Percentiles rank a stretch among this genome's conserved stretches.
phyloP scores from a whole-genome alignment of 768 basidiomycete genomes.

The Paxillus involutus region DNA sequence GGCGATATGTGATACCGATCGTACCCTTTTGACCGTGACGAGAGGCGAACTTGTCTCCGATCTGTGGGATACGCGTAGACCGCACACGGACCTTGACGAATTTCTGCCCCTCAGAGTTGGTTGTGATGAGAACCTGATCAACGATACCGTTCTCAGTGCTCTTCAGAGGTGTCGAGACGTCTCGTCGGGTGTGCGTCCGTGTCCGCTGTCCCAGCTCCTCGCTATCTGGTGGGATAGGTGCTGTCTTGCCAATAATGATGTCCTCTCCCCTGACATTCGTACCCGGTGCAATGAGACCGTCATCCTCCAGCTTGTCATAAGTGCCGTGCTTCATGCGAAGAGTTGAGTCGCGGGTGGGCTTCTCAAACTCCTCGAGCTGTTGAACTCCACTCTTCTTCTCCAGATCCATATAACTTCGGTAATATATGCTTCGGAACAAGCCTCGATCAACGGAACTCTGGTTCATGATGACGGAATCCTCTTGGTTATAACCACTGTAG shows the following conservation, averaged over 20 bases:
- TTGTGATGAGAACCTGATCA: slow-evolving; percentile 95
- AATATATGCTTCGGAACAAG: slow-evolving; percentile 97
- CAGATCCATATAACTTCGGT: slow-evolving; percentile 96
- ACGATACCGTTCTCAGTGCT: slow-evolving; percentile 98
- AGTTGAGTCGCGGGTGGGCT: slow-evolving; percentile 89
- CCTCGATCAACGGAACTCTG: slow-evolving; percentile 98
- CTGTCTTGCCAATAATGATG: slow-evolving; percentile 99
- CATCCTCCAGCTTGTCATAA: slow-evolving; percentile 97
- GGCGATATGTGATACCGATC: slow-evolving; percentile 98
- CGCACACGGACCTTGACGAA: slow-evolving; percentile 98
- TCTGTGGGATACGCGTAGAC: slow-evolving; percentile 95
- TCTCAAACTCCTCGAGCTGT: slow-evolving; percentile 94
- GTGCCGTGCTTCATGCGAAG: slow-evolving; percentile 97
- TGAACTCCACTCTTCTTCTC: slow-evolving; percentile 96
- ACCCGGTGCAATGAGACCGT: slow-evolving; percentile 94
- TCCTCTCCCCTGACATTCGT: slow-evolving; percentile 95
- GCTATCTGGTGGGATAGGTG: slow-evolving; percentile 93
- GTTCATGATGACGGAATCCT: slow-evolving; percentile 99
- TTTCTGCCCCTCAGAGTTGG: slow-evolving; percentile 93
- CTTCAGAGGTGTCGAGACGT: slow-evolving; percentile 97
- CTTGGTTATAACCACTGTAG: slow-evolving; percentile 99
- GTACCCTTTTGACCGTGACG: slow-evolving; percentile 99
- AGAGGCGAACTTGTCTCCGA: slow-evolving; percentile 98
- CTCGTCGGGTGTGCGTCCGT: slow-evolving; percentile 88
- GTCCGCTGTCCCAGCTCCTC: slow-evolving; percentile 97